Evolutionary conservation across 1,139 yeast genomes (phyloP).

Genomic region (Nakaseomyces kungkrabaensis): DNA sequence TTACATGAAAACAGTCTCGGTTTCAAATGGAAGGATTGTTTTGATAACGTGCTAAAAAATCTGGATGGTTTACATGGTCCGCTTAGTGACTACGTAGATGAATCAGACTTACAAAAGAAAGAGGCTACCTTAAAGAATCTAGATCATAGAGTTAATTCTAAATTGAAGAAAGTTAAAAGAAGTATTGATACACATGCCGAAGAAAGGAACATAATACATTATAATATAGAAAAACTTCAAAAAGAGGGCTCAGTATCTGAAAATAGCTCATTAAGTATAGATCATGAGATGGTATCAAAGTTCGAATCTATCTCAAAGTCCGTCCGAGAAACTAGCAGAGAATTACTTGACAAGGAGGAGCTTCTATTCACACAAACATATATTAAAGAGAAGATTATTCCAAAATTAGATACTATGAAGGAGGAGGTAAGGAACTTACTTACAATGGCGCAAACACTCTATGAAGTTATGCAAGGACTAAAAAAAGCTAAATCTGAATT

Average conservation of each 20-base stretch:
- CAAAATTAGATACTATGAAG: constrained; percentile 9
- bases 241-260: constrained; percentile 8
- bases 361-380: constrained; percentile 7
- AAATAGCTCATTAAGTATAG: constrained; percentile 15
- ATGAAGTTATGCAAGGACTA: constrained; percentile 18
- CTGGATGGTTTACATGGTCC: constrained; percentile 34
- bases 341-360: constrained; percentile 13
- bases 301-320: constrained; percentile 18
- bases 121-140: constrained; percentile 26
- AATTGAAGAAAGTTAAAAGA: constrained; percentile 21
- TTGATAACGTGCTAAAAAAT: constrained; percentile 20
- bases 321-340: constrained; percentile 13
- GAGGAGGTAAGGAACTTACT: constrained; percentile 15
- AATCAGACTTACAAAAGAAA: constrained; percentile 19
- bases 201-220: constrained; percentile 14
- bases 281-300: constrained; percentile 18
- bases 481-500: constrained; percentile 13
- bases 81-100: constrained; percentile 28
- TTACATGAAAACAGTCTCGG: constrained; percentile 41
- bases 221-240: constrained; percentile 13
- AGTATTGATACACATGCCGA: constrained; percentile 28
- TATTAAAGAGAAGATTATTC: constrained; percentile 7
- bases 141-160: constrained; percentile 20
- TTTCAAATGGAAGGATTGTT: constrained; percentile 41
- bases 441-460: constrained; percentile 25